phyloP scores from a whole-genome alignment of 208 protist genomes.

The Crithidia thermophila region DNA sequence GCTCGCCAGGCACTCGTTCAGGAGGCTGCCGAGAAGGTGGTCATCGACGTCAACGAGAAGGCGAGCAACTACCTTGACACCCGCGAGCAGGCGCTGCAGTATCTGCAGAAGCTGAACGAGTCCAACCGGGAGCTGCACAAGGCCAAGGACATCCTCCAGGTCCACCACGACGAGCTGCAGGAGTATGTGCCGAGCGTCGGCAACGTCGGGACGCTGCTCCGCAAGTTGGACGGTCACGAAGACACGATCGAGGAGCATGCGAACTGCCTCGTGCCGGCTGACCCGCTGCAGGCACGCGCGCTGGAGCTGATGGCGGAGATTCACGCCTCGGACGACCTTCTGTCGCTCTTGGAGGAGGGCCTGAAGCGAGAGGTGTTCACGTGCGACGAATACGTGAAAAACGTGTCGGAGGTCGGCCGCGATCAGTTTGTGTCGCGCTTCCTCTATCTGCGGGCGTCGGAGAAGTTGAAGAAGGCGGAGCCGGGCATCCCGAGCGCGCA shows the following conservation, averaged over 20 bases:
- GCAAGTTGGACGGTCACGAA: slow-evolving; percentile 35
- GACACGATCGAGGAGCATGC: slow-evolving; percentile 68
- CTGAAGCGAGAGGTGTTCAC: slow-evolving; percentile 61
- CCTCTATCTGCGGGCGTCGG: slow-evolving; percentile 53
- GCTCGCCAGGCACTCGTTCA: slow-evolving; percentile 38
- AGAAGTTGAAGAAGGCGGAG: slow-evolving; percentile 29
- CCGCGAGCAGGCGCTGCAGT: slow-evolving; percentile 45
- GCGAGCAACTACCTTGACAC: slow-evolving; percentile 68
- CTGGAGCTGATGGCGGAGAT: slow-evolving; percentile 79
- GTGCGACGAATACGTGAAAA: slow-evolving; percentile 83
- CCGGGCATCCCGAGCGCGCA: background rate
- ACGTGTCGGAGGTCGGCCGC: slow-evolving; percentile 70
- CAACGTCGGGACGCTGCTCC: slow-evolving; percentile 45
- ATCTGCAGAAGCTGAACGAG: slow-evolving; percentile 52
- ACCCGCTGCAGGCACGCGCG: slow-evolving; percentile 58
- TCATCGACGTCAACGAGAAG: slow-evolving; percentile 75
- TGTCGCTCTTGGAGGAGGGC: slow-evolving; percentile 67
- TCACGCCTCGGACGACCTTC: slow-evolving; percentile 66
- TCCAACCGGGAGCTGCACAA: slow-evolving; percentile 54
- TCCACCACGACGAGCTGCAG: slow-evolving; percentile 54
- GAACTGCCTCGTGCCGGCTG: slow-evolving; percentile 53
- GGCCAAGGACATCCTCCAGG: slow-evolving; percentile 44
- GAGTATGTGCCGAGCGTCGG: slow-evolving; percentile 53
- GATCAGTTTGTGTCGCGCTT: slow-evolving; percentile 80
- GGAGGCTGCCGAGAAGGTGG: slow-evolving; percentile 66